These are phyloP conservation scores for Leucoagaricus sp. DNA, from an alignment of 1,284 basidiomycete species.

Conservation along the genomic window DNA sequence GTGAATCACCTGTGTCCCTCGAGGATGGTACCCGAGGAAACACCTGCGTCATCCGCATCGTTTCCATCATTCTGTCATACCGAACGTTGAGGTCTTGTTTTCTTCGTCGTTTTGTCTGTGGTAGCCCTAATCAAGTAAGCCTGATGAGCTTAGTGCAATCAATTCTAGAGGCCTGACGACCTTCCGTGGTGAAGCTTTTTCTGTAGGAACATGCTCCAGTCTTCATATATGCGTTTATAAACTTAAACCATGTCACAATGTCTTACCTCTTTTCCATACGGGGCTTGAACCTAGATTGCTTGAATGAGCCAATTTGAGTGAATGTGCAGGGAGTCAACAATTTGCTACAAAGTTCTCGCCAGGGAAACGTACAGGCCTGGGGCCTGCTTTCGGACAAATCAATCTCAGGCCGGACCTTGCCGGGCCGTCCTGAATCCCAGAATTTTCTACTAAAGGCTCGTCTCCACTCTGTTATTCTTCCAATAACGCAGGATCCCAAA, in stretches of 20 bases:
- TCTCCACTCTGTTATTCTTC: too few relatives aligned
- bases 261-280: not conserved
- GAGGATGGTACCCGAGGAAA: slow-evolving; percentile 3
- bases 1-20: not conserved
- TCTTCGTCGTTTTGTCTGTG: slow-evolving; percentile 44
- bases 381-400: too few relatives aligned
- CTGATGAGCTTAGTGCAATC: not conserved
- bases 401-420: too few relatives aligned
- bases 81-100: slow-evolving; percentile 55
- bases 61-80: slow-evolving; percentile 66
- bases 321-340: too few relatives aligned
- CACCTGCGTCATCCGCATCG: slow-evolving; percentile 44
- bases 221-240: too few relatives aligned
- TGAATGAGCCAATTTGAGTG: too few relatives aligned
- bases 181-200: not conserved
- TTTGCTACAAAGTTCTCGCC: too few relatives aligned
- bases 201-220: not conserved
- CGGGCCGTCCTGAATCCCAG: too few relatives aligned
- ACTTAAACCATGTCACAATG: not conserved
- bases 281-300: not conserved
- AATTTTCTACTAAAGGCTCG: too few relatives aligned
- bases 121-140: not conserved
- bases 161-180: not conserved
- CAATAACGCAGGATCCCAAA: too few relatives aligned
- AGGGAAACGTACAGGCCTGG: too few relatives aligned